Conservation (phyloP, 2,329 filamentous ascomycete species). For the Hortaea werneckii region DNA sequence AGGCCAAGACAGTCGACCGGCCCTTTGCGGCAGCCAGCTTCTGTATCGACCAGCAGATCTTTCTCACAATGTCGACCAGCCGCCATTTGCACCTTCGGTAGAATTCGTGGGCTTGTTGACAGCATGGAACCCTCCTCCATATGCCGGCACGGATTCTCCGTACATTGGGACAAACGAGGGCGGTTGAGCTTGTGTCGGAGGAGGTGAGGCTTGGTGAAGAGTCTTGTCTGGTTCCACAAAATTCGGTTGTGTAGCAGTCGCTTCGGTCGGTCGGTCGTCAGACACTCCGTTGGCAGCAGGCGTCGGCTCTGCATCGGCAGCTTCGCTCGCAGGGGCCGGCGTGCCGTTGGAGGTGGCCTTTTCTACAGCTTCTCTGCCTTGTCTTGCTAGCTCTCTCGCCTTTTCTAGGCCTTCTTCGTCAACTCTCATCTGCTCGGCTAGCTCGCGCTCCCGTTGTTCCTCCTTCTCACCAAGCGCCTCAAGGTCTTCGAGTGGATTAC, state of each 20-base stretch:
- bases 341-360: constrained; percentile 5
- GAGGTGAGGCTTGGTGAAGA: background rate
- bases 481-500: constrained; percentile 25
- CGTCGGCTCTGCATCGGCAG: background rate
- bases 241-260: background rate
- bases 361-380: constrained; percentile 16
- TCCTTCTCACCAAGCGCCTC: constrained; percentile 25
- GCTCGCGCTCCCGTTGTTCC: constrained; percentile 21
- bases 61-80: background rate
- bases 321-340: constrained; percentile 1
- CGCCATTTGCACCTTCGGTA: background rate
- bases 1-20: too few relatives aligned
- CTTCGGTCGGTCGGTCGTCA: background rate
- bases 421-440: constrained; percentile 16
- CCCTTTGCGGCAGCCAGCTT: too few relatives aligned
- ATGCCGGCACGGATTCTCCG: background rate
- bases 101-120: constrained; percentile 3
- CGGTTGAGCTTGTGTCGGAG: background rate
- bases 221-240: too few relatives aligned
- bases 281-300: background rate
- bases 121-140: constrained; percentile 5
- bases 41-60: too few relatives aligned
- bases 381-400: constrained; percentile 20
- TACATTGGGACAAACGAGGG: background rate
- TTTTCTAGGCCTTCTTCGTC: constrained; percentile 23